These are phyloP conservation scores for Neltuma alba DNA, from an alignment of 306 rosid species.

Conservation along the genomic window DNA sequence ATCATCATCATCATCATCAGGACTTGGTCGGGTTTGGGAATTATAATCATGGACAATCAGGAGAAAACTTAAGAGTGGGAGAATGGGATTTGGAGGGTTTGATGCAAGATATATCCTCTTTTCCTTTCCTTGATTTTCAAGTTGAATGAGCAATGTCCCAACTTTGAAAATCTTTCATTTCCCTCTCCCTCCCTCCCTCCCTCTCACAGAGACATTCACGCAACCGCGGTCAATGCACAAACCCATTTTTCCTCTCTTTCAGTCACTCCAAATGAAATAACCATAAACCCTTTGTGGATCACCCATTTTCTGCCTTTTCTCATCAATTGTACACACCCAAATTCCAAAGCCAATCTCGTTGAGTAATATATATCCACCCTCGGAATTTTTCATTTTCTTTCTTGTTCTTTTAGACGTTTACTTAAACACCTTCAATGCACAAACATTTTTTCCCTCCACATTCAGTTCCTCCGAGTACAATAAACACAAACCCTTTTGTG, in stretches of 20 bases:
- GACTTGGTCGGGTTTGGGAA: constrained; percentile 58
- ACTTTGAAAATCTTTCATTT: background rate
- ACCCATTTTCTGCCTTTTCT: constrained; percentile 15
- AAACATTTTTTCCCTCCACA: background rate
- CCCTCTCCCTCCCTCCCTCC: background rate
- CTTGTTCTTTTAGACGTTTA: background rate
- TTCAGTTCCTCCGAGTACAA: constrained; percentile 4
- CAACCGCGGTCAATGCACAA: constrained; percentile 12
- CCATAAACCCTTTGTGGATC: constrained; percentile 31
- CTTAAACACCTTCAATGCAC: background rate
- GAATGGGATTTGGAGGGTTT: constrained; percentile 91
- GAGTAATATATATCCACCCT: background rate
- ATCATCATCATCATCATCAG: constrained; percentile 5
- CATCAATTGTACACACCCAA: constrained; percentile 25
- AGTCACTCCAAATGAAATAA: constrained; percentile 14
- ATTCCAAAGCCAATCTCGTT: background rate
- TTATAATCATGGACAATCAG: constrained; percentile 49
- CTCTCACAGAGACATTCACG: background rate
- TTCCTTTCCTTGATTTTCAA: constrained; percentile 77
- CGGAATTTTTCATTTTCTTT: background rate
- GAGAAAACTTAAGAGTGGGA: constrained; percentile 68
- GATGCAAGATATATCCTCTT: constrained; percentile 81
- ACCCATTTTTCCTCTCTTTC: constrained; percentile 12
- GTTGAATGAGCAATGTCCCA: constrained; percentile 35
- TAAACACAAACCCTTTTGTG: constrained; percentile 33